Evolutionary conservation across 768 basidiomycete species (phyloP), one percentile per base, ranked within the genome.

Genomic region (Sarcodon sp.): DNA sequence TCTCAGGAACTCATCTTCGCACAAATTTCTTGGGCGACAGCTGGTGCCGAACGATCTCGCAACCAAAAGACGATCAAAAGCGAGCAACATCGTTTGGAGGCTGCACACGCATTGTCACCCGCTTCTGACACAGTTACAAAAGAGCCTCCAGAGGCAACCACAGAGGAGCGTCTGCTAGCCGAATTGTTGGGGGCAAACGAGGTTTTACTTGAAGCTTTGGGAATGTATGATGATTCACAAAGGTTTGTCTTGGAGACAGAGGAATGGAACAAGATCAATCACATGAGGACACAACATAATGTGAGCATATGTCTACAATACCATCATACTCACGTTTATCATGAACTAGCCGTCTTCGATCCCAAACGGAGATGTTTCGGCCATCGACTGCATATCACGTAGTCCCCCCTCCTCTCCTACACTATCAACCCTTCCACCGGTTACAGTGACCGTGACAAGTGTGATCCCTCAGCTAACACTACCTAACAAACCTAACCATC

Each of bases 11-110:
- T 92, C 9, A 78, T 94, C 27, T 82, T 71, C 53, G 80, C 83
- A 9, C 91, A 93, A 63, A 91, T 96, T 55, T 80, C 85, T 6
- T 94, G 92, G 91, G 92, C 92, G 3, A 75, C 80, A 16, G 80
- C 88, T 1, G 76, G 81, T 11, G 90, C 90, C 1, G 83, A 85
- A 54, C 77, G 77, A 43, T 83, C 84, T 7, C 71, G 85, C 33
- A 41, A 41, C 39, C 21, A 55, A 58, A 15, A 44, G 33, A 31
- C 54, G 50, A 44, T 47, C 31, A 41, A 39, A n/a, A 43, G 44
- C 6, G 33, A 33, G 13, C 54, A 54, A 36, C 52, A 49, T 3
- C 51, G 49, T 12, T 49, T 50, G n/a, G 21, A 50, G 6, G 27
- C 43, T 15, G 46, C 49, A 46, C 45, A 50, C 33, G 44, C 38